Evolutionary conservation across 1,284 basidiomycete genomes (phyloP), one percentile per base, ranked within the genome.

Genomic region (Cutaneotrichosporon sp.): DNA sequence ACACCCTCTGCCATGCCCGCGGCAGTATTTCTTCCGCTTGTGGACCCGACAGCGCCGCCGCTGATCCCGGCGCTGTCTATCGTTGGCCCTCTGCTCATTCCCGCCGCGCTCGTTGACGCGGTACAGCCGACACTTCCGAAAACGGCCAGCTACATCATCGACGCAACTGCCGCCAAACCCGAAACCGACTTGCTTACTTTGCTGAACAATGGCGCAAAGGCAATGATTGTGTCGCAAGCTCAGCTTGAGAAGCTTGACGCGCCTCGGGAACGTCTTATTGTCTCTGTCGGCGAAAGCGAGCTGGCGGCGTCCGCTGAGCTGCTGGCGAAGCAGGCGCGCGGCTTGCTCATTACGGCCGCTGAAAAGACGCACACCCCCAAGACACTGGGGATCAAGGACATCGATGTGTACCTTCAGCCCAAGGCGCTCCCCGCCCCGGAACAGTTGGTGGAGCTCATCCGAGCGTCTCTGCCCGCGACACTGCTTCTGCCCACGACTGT

Each of bases 181-280:
- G 77, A 84, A 37, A 77, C 87, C 57, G 77, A 84, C 42, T 77
- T 88, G 56, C 77, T 85, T 53, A 74, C 80, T 20, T 80, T 80
- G 76, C 80, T 94, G 34, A 87, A 94, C 72, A 74, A 77, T 22
- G 89, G 91, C 22, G 83, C 84, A 2, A 80, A 84, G 63, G 90
- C 88, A 67, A 78, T 90, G 64, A 83, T 92, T 34, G 77, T 90
- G 1, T 80, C 87, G 9, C 78, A 84, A 33, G 69, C 80, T 1
- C 80, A 82, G 61, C 83, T 85, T 5, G 83, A 84, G 61, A 81
- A 83, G 45, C 78, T 88, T 4, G 66, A 62, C 9, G 54, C 93
- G n/a, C 85, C 88, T 4, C 73, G 82, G 2, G 81, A 87, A 26
- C 81, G 90, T 30, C 75, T 94, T 44, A 73, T 89, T 43, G 79